Percentiles rank a stretch among this genome's conserved stretches.
Evolutionary conservation across 495 filamentous ascomycete genomes (phyloP).

Genomic region (Aspergillus ostianus): DNA sequence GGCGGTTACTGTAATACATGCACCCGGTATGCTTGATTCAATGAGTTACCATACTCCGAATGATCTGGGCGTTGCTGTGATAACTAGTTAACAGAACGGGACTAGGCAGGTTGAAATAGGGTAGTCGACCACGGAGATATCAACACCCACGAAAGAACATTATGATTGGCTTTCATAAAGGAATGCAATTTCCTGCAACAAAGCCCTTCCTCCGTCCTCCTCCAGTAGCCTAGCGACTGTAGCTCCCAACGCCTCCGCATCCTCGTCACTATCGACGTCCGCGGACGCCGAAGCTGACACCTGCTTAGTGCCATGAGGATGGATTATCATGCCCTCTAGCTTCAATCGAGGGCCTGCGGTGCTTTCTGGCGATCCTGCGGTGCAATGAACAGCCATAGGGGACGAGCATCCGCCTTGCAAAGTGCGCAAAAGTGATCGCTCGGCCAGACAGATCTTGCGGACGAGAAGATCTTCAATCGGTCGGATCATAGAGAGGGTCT

Average conservation of each 20-base stretch:
- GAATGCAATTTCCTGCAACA: background rate
- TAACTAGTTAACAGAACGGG: no score
- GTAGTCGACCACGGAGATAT: no score
- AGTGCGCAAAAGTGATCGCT: conserved; percentile 70
- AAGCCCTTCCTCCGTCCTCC: background rate
- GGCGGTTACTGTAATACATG: no score
- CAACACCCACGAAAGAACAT: no score
- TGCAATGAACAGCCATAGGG: conserved; percentile 53
- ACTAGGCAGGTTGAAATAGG: no score
- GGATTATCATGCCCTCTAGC: background rate
- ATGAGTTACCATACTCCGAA: no score
- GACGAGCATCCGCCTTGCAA: conserved; percentile 86
- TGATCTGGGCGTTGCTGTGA: no score
- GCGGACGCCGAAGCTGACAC: background rate
- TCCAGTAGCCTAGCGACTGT: background rate
- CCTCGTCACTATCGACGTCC: background rate
- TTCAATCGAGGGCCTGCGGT: background rate
- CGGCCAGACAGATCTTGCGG: conserved; percentile 59
- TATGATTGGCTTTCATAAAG: no score
- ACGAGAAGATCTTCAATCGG: conserved; percentile 50
- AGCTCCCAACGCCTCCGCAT: background rate
- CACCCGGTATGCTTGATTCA: no score
- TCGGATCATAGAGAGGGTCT: conserved; percentile 49
- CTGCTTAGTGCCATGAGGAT: background rate
- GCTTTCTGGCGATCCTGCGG: background rate